phyloP scores from a whole-genome alignment of 2,329 filamentous ascomycete species.

The Chaetomiaceae sp. region DNA sequence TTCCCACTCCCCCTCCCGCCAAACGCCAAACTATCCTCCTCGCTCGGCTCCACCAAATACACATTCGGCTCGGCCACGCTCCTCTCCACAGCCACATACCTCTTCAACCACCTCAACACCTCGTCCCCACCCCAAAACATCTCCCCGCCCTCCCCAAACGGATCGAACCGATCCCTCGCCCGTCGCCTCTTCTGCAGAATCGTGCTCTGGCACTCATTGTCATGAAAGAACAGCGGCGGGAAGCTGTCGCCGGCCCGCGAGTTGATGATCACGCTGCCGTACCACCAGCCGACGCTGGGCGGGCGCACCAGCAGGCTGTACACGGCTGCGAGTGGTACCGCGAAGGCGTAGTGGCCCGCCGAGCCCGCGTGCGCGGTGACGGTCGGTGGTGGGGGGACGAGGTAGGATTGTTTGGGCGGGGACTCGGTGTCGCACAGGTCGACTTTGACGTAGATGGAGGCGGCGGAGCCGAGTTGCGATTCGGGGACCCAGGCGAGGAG shows the following conservation, averaged over 20 bases:
- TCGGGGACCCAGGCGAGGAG: conserved; percentile 93
- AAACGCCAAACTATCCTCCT: conserved; percentile 80
- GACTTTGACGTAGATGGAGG: conserved; percentile 90
- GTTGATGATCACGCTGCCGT: conserved; percentile 91
- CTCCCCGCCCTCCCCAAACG: conserved; percentile 75
- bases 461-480: conserved; percentile 75
- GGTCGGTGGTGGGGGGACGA: conserved; percentile 86
- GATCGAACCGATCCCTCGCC: conserved; percentile 79
- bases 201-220: conserved; percentile 92
- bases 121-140: conserved; percentile 99
- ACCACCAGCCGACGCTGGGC: conserved; percentile 97
- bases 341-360: conserved; percentile 80
- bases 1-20: conserved; percentile 43
- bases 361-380: conserved; percentile 68
- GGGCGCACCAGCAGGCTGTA: conserved; percentile 87
- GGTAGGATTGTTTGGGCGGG: conserved; percentile 77
- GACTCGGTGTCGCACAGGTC: conserved; percentile 77
- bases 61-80: conserved; percentile 83
- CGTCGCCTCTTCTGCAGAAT: conserved; percentile 88
- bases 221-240: conserved; percentile 94
- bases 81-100: conserved; percentile 76
- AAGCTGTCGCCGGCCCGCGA: conserved; percentile 86
- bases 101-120: conserved; percentile 80
- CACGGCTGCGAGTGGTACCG: conserved; percentile 80
- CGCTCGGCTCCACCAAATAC: conserved; percentile 80